These are phyloP conservation scores for Trichoderma sp. DNA, from an alignment of 2,329 filamentous ascomycete species.

Conservation along the genomic window DNA sequence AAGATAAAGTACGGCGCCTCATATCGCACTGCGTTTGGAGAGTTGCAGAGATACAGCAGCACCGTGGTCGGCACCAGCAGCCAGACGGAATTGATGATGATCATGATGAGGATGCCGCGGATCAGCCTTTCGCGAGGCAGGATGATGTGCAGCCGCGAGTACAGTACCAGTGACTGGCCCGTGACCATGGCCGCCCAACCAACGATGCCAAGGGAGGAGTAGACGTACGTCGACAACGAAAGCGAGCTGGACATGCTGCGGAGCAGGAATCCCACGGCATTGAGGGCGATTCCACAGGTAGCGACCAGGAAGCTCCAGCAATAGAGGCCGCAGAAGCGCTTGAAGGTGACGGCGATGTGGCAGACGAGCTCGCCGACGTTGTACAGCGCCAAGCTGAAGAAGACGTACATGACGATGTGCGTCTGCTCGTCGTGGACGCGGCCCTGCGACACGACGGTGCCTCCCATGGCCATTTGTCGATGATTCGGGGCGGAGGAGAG, in stretches of 20 bases:
- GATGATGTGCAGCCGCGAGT: slow-evolving; percentile 59
- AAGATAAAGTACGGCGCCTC: slow-evolving; percentile 38
- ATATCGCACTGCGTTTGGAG: slow-evolving; percentile 20
- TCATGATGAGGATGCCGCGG: slow-evolving; percentile 52
- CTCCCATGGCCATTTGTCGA: not conserved
- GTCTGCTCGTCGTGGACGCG: not conserved
- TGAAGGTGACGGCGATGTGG: slow-evolving; percentile 48
- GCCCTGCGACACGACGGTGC: slow-evolving; percentile 4
- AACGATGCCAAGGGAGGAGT: slow-evolving; percentile 16
- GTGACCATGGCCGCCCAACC: slow-evolving; percentile 49
- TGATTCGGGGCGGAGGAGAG: not conserved
- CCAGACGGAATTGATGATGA: slow-evolving; percentile 51
- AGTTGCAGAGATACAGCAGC: slow-evolving; percentile 50
- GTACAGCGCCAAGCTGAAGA: slow-evolving; percentile 20
- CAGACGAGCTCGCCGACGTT: slow-evolving; percentile 27
- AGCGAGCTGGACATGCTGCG: slow-evolving; percentile 26
- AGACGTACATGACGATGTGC: slow-evolving; percentile 19
- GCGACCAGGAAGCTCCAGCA: slow-evolving; percentile 39
- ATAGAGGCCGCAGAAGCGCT: slow-evolving; percentile 33
- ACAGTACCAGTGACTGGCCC: slow-evolving; percentile 58
- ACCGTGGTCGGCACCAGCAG: slow-evolving; percentile 54
- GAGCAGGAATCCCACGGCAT: slow-evolving; percentile 28
- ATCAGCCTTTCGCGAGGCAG: slow-evolving; percentile 47
- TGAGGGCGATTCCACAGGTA: slow-evolving; percentile 32
- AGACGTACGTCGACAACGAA: slow-evolving; percentile 15